Evolutionary conservation across 306 rosid species (phyloP).

Genomic region (Alnus rubra): DNA sequence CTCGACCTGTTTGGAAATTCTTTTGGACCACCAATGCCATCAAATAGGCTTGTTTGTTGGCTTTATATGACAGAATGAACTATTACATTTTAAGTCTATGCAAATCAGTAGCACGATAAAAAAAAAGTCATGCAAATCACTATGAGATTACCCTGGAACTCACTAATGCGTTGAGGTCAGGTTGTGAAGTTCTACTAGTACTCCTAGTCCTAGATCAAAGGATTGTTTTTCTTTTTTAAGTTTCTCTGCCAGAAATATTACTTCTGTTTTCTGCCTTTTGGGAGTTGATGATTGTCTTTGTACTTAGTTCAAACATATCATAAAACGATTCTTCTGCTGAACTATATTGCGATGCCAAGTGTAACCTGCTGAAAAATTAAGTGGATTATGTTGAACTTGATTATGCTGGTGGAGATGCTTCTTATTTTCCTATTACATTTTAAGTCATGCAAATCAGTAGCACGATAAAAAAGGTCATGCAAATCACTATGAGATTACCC

Average conservation of each 20-base stretch:
- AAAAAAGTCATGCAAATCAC: background rate
- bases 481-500: background rate
- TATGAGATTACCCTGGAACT: too few species aligned
- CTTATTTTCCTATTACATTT: background rate
- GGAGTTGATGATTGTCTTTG: background rate
- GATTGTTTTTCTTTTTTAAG: background rate
- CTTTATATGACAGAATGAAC: background rate
- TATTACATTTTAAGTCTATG: background rate
- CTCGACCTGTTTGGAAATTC: background rate
- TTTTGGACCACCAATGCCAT: background rate
- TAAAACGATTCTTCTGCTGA: background rate
- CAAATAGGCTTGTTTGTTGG: background rate
- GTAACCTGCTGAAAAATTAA: background rate
- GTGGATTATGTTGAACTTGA: background rate
- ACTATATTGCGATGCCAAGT: background rate
- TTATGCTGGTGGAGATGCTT: background rate
- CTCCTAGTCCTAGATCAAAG: background rate
- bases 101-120: too few species aligned
- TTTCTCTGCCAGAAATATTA: background rate
- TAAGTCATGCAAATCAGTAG: too few species aligned
- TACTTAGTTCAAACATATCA: background rate
- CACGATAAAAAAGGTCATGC: background rate
- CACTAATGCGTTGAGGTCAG: background rate
- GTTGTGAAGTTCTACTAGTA: background rate
- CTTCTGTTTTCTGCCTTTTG: background rate